phyloP scores from a whole-genome alignment of 176 grass and related monocot genomes.

The Cymbopogon citratus region DNA sequence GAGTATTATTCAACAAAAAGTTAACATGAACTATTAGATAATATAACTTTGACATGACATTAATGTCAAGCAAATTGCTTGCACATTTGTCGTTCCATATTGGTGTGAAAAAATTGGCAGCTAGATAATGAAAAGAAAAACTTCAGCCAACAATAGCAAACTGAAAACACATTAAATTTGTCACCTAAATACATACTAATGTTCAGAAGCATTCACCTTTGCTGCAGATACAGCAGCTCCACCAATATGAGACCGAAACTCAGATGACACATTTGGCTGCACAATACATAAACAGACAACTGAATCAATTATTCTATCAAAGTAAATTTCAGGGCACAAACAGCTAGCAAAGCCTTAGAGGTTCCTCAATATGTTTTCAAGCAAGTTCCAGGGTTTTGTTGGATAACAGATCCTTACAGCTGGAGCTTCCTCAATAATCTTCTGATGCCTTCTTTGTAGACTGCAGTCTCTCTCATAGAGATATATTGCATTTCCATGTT shows the following conservation, averaged over 20 bases:
- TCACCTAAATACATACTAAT: neutral
- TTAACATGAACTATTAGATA: neutral
- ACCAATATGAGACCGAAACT: constrained; percentile 75
- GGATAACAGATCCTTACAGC: constrained; percentile 57
- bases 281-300: constrained; percentile 18
- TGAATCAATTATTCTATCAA: neutral
- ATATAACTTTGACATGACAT: neutral
- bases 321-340: neutral
- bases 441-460: constrained; percentile 95
- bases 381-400: constrained; percentile 1
- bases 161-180: neutral
- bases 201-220: constrained; percentile 52
- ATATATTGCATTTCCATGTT: constrained; percentile 89
- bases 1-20: constrained; percentile 1
- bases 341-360: neutral
- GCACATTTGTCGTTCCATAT: neutral
- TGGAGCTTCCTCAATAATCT: constrained; percentile 97
- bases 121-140: neutral
- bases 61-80: neutral
- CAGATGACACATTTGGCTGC: constrained; percentile 73
- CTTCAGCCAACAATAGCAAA: neutral
- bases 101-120: neutral
- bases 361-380: neutral
- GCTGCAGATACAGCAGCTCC: constrained; percentile 87
- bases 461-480: constrained; percentile 97